Conservation (phyloP, 345 rosid species). For the Acer campestre region DNA sequence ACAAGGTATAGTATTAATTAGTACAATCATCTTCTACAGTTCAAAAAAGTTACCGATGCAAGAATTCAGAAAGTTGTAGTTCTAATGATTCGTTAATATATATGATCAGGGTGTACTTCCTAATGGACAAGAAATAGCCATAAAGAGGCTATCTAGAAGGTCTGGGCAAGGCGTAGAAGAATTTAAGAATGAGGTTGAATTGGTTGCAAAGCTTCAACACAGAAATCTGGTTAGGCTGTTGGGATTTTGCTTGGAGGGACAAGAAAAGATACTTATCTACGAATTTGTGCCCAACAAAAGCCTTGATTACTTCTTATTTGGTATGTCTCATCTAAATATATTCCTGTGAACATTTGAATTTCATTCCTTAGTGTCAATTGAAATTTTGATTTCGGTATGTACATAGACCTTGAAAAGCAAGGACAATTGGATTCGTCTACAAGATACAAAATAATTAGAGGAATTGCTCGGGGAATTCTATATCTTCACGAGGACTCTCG, state of each 20-base stretch:
- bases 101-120: slow-evolving; percentile 23
- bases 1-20: slow-evolving; percentile 40
- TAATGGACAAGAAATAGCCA: slow-evolving; percentile 34
- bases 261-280: slow-evolving; percentile 37
- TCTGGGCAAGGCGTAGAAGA: slow-evolving; percentile 35
- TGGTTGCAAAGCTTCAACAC: slow-evolving; percentile 44
- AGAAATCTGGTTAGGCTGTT: slow-evolving; percentile 35
- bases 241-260: slow-evolving; percentile 40
- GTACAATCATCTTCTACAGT: background rate
- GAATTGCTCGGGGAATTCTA: slow-evolving; percentile 58
- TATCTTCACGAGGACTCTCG: slow-evolving; percentile 61
- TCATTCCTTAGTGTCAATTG: background rate
- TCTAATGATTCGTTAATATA: background rate
- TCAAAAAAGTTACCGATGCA: background rate
- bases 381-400: background rate
- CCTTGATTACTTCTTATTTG: slow-evolving; percentile 33
- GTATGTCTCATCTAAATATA: background rate
- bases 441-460: slow-evolving; percentile 48
- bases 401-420: slow-evolving; percentile 26
- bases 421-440: slow-evolving; percentile 46
- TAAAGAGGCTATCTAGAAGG: slow-evolving; percentile 27
- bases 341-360: background rate
- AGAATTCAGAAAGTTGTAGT: background rate
- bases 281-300: slow-evolving; percentile 38
- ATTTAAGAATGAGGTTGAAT: slow-evolving; percentile 36